Conservation (phyloP, 1,284 basidiomycete genomes). For the Apiotrichum porosum region DNA sequence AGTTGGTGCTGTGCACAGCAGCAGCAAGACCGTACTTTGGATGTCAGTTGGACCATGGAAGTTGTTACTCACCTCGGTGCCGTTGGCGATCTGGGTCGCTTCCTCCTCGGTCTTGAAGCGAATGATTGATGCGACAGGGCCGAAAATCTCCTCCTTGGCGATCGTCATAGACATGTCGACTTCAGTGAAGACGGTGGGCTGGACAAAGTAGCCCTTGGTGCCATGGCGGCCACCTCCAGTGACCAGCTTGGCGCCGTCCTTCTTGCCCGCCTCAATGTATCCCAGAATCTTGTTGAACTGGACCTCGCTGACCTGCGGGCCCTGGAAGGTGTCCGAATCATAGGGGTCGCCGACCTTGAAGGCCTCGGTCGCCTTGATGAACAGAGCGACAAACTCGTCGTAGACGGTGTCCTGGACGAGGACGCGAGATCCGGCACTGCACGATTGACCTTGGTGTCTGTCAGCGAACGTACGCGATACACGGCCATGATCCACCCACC, state of each 20-base stretch:
- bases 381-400: conserved; percentile 40
- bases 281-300: conserved; percentile 87
- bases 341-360: conserved; percentile 90
- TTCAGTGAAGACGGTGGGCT: conserved; percentile 80
- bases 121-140: conserved; percentile 58
- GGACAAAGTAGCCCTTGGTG: conserved; percentile 60
- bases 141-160: conserved; percentile 82
- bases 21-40: conserved; percentile 82
- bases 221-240: too few relatives aligned
- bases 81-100: conserved; percentile 78
- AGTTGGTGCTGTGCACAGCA: conserved; percentile 78
- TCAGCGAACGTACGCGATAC: conserved; percentile 85
- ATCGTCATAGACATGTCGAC: conserved; percentile 59
- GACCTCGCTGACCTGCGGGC: conserved; percentile 75
- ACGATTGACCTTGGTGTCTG: conserved; percentile 94
- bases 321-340: conserved; percentile 75
- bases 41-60: too few relatives aligned
- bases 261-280: conserved; percentile 54
- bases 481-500: too few relatives aligned
- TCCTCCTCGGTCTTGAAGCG: conserved; percentile 91
- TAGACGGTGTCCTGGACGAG: conserved; percentile 46
- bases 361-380: conserved; percentile 57
- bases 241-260: conserved; percentile 37
- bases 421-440: conserved; percentile 42
- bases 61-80: too few relatives aligned